Evolutionary conservation across 768 basidiomycete genomes (phyloP), one percentile per base, ranked within the genome.

Genomic region (Pluteus cervinus): DNA sequence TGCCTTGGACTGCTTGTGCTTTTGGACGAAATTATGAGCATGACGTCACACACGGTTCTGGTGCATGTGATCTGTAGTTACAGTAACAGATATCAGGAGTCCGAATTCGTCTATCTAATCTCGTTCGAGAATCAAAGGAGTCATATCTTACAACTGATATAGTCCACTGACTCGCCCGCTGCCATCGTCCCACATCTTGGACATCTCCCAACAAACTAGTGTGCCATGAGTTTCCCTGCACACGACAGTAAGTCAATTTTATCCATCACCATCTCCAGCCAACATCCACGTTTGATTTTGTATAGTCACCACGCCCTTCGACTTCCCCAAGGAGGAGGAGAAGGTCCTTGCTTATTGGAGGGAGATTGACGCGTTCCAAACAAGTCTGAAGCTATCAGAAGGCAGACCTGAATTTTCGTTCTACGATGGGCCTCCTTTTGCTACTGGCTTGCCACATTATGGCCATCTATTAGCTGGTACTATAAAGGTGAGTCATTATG

Each of bases 371-470:
- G 96, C 96, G 44, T 99, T 99, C 64, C 79, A 84, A 55, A 97
- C 93, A 5, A 89, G 86, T 49, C 62, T 97, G 49, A 91, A 90
- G 65, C 79, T 93, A 31, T 90, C 89, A 0, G 84, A 94, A 55
- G 92, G 92, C 3, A 73, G 81, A 25, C 91, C 92, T 12, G 81
- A 87, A 53, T 99, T 71, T 58, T 79, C 91, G 16, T 99, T 99
- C 69, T 98, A 91, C 63, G 96, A 97, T 58, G 93, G 93, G 4
- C 92, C 92, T 2, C 94, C 94, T 0, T 98, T 97, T 52, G 94
- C 94, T 1, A 98, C 94, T 2, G 96, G 96, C 29, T 66, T 93
- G 49, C 94, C 94, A 5, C 94, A 97, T 57, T 97, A 97, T 51
- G 94, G 94, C 6, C 91, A 94, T 66, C 63, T 96, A 33, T 74